Evolutionary conservation across 2,329 filamentous ascomycete genomes (phyloP).

Genomic region (Venturia aucupariae): DNA sequence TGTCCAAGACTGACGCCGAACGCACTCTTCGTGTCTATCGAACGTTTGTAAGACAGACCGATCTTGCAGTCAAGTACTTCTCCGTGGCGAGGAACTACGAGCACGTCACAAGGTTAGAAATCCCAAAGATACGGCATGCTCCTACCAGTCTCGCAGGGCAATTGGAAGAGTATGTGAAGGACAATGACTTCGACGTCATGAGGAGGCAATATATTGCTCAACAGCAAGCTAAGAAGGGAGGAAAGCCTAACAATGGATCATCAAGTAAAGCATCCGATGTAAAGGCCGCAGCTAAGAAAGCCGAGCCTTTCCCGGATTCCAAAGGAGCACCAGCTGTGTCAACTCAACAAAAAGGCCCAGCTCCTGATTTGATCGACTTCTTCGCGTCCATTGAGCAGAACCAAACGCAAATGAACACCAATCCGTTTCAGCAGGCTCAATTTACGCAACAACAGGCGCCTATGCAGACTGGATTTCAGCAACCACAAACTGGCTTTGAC

Average conservation of each 20-base stretch:
- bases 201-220: slow-evolving; percentile 85
- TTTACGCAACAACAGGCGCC: slow-evolving; percentile 20
- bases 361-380: slow-evolving; percentile 82
- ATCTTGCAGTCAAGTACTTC: slow-evolving; percentile 84
- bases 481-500: too few species aligned
- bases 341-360: slow-evolving; percentile 47
- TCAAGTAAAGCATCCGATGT: slow-evolving; percentile 30
- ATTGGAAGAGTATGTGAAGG: slow-evolving; percentile 87
- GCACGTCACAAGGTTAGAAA: slow-evolving; percentile 82
- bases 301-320: slow-evolving; percentile 22
- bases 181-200: slow-evolving; percentile 91
- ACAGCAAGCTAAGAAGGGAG: slow-evolving; percentile 60
- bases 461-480: slow-evolving; percentile 12
- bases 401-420: slow-evolving; percentile 51
- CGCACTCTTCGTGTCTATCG: slow-evolving; percentile 87
- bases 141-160: slow-evolving; percentile 84
- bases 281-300: slow-evolving; percentile 20
- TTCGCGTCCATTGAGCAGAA: slow-evolving; percentile 90
- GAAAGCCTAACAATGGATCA: slow-evolving; percentile 28
- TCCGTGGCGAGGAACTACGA: slow-evolving; percentile 82
- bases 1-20: slow-evolving; percentile 90
- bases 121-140: slow-evolving; percentile 94
- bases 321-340: slow-evolving; percentile 33
- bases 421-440: slow-evolving; percentile 19
- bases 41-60: slow-evolving; percentile 83